Base-by-base conservation (phyloP, 2,329 filamentous ascomycete species). In the Calonectria honghensis region DNA sequence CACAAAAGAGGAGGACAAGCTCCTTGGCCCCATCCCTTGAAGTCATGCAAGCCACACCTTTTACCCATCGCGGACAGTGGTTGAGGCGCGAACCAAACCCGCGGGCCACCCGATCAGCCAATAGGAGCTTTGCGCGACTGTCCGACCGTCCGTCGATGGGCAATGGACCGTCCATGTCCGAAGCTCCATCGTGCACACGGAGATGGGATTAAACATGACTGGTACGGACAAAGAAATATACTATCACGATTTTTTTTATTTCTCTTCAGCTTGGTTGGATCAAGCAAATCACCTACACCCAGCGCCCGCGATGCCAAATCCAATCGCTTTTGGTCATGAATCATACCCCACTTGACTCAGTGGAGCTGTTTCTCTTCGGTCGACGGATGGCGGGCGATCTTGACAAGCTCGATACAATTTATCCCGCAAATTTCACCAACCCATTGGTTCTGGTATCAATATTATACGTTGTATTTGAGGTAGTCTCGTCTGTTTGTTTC, bases 81-180 rank as follows among this genome's bases (percentile, higher is more conserved):
- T 41, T 63, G 24, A 63, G 57, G 57, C 32, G 18, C 57, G 4
- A 63, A 39, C 35, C n/a, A n/a, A 20, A 31, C 3, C 14, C 31
- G n/a, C 57, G 57, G 57, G 39, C 18, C 57, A 10, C 11, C 37
- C 35, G 13, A 29, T 10, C 7, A 37, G 10, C 57, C 35, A 63
- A 63, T 63, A 14, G 16, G 35, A 41, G 37, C n/a, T 9, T 50
- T 6, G 41, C 27, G 41, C 31, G 64, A 67, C 64, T 13, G 64
- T 67, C 64, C 64, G 64, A 67, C 64, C 48, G 64, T 67, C 64
- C 45, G 63, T 24, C 20, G 7, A 18, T 35, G 29, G 20, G 18
- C 18, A 20, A 45, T n/a, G 18, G 14, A 51, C 31, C n/a, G 31
- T 51, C 39, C 63, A 50, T 67, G 9, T 51, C 45, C 64, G 48